Conservation (phyloP, 768 basidiomycete species). For the Trametes cingulata region DNA sequence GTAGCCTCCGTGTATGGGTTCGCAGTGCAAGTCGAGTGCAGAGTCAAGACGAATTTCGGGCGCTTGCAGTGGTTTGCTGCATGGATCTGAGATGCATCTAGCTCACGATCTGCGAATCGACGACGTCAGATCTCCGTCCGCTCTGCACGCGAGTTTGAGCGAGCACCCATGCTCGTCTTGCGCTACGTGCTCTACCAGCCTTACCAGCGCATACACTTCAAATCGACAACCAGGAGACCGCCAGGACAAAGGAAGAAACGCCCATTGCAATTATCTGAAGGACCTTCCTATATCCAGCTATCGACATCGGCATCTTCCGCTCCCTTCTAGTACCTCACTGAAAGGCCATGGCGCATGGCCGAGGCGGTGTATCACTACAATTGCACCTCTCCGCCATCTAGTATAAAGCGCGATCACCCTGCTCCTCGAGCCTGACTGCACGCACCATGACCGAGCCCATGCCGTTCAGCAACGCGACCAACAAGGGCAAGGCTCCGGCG, state of each 20-base stretch:
- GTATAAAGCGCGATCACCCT: not conserved
- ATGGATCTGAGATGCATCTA: too few species aligned
- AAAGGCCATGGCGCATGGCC: not conserved
- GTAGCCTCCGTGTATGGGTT: too few species aligned
- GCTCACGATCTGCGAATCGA: too few species aligned
- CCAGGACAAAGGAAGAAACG: not conserved
- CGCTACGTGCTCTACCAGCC: too few species aligned
- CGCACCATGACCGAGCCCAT: not conserved
- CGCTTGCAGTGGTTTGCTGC: too few species aligned
- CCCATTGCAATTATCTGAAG: not conserved
- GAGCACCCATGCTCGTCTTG: too few species aligned
- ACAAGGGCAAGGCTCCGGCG: not conserved
- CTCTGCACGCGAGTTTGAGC: too few species aligned
- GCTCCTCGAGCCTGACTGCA: not conserved
- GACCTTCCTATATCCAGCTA: not conserved
- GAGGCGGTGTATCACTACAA: slow-evolving; percentile 1
- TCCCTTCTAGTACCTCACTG: slow-evolving; percentile 7
- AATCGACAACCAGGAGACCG: not conserved
- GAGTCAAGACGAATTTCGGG: too few species aligned
- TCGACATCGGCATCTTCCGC: slow-evolving; percentile 13
- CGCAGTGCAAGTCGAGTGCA: too few species aligned
- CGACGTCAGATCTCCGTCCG: too few species aligned
- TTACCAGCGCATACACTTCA: not conserved
- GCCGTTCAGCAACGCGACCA: slow-evolving; percentile 12
- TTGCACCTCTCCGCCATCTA: not conserved